Evolutionary conservation across 495 filamentous ascomycete genomes (phyloP).

Genomic region (Talaromyces thailandensis): DNA sequence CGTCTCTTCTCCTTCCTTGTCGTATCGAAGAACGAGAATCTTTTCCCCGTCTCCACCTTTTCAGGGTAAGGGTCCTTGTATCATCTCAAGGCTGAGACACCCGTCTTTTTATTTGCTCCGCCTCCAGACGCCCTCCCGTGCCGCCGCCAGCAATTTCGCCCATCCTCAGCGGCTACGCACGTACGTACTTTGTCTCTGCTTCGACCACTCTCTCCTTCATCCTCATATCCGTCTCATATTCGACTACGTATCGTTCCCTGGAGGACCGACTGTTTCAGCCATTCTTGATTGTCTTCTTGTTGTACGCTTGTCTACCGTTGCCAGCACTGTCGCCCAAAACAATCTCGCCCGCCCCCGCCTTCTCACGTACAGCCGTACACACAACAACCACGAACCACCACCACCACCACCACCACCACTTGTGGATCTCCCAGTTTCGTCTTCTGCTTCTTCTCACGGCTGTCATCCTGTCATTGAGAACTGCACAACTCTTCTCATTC

Average conservation of each 20-base stretch:
- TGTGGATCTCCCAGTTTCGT: conserved; percentile 5
- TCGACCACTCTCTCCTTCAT: conserved; percentile 13
- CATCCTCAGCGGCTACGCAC: conserved; percentile 1
- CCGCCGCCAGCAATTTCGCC: conserved; percentile 4
- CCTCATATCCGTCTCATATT: not conserved
- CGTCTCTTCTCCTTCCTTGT: too few relatives aligned
- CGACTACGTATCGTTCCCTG: conserved; percentile 23
- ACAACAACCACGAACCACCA: too few relatives aligned
- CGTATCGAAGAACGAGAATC: not conserved
- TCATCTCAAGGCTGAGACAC: conserved; percentile 5
- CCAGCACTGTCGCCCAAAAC: conserved; percentile 3
- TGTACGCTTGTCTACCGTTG: not conserved
- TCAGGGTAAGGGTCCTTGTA: conserved; percentile 1
- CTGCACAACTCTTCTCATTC: not conserved
- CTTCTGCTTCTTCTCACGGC: not conserved
- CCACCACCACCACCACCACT: not conserved
- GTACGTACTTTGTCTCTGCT: conserved; percentile 12
- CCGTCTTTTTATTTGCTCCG: conserved; percentile 6
- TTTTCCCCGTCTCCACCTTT: conserved; percentile 1
- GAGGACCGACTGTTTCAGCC: conserved; percentile 28
- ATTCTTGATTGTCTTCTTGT: conserved; percentile 1
- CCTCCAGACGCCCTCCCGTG: conserved; percentile 3
- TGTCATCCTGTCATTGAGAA: conserved; percentile 2
- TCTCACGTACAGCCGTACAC: not conserved
- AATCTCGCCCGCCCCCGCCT: not conserved